Evolutionary conservation across 371 early-diverging fungal genomes (phyloP).

Genomic region (Haplosporangium sp.): DNA sequence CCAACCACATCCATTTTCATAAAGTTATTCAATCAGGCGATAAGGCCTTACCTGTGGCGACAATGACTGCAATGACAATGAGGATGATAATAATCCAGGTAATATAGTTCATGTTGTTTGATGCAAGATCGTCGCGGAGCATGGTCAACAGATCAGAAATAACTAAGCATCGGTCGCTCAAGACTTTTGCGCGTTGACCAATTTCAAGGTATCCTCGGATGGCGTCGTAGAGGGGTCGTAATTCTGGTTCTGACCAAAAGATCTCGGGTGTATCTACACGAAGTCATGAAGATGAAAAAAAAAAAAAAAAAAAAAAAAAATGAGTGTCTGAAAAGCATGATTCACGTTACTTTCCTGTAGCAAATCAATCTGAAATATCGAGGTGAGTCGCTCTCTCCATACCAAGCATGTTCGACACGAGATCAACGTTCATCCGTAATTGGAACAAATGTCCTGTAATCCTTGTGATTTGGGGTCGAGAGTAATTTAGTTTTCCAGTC

Average conservation of each 20-base stretch:
- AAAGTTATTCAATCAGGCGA: background rate
- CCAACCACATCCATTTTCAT: background rate
- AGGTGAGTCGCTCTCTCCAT: too few relatives aligned
- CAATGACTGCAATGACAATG: conserved; percentile 68
- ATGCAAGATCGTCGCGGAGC: conserved; percentile 80
- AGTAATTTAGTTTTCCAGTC: conserved; percentile 77
- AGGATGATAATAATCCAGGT: conserved; percentile 75
- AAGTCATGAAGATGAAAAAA: background rate
- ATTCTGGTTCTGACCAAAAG: conserved; percentile 87
- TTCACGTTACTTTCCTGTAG: too few relatives aligned
- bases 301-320: background rate
- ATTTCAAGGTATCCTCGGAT: conserved; percentile 85
- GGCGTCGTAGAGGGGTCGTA: conserved; percentile 83
- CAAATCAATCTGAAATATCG: too few relatives aligned
- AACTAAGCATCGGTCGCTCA: conserved; percentile 85
- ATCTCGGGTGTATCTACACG: conserved; percentile 83
- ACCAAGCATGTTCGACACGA: conserved; percentile 81
- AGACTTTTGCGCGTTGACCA: conserved; percentile 82
- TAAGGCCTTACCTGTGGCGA: conserved; percentile 63
- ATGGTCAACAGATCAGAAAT: conserved; percentile 87
- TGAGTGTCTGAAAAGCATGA: background rate
- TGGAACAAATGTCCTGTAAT: conserved; percentile 90
- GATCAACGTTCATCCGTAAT: conserved; percentile 89
- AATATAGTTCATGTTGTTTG: conserved; percentile 71
- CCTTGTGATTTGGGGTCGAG: conserved; percentile 70